Percentiles rank a stretch among this genome's conserved stretches.
Conservation (phyloP, 2,329 filamentous ascomycete genomes). For the Periconia sp. region DNA sequence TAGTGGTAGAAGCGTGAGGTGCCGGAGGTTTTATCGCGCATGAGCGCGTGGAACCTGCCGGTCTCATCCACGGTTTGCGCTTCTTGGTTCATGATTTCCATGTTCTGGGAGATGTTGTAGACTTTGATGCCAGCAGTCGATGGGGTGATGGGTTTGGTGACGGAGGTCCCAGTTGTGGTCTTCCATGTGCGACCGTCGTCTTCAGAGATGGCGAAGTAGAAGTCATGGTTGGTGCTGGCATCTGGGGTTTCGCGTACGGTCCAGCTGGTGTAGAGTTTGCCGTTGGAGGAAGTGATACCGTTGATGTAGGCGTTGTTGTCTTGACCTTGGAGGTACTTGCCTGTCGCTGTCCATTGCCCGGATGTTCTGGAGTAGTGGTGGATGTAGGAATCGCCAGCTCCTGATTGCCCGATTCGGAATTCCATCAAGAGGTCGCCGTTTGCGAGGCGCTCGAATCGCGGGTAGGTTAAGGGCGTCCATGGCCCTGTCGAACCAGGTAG, state of each 20-base stretch:
- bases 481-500: slow-evolving; percentile 35
- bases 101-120: slow-evolving; percentile 49
- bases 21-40: slow-evolving; percentile 45
- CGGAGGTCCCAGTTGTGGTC: slow-evolving; percentile 39
- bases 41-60: slow-evolving; percentile 54
- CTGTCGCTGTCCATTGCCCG: slow-evolving; percentile 44
- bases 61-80: slow-evolving; percentile 50
- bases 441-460: slow-evolving; percentile 48
- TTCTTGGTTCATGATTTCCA: slow-evolving; percentile 55
- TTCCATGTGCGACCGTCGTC: slow-evolving; percentile 50
- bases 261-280: slow-evolving; percentile 50
- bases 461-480: slow-evolving; percentile 51
- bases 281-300: slow-evolving; percentile 45
- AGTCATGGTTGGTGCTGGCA: slow-evolving; percentile 53
- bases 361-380: slow-evolving; percentile 46
- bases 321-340: slow-evolving; percentile 48
- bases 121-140: slow-evolving; percentile 47
- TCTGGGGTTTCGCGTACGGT: slow-evolving; percentile 54
- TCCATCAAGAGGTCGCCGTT: slow-evolving; percentile 50
- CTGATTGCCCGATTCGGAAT: slow-evolving; percentile 55
- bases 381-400: slow-evolving; percentile 53
- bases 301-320: slow-evolving; percentile 57
- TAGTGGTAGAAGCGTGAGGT: slow-evolving; percentile 37
- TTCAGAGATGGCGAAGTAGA: slow-evolving; percentile 54
- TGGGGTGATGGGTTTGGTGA: slow-evolving; percentile 48